Base-by-base conservation (phyloP, 208 protist species). In the Angomonas ambiguus region DNA sequence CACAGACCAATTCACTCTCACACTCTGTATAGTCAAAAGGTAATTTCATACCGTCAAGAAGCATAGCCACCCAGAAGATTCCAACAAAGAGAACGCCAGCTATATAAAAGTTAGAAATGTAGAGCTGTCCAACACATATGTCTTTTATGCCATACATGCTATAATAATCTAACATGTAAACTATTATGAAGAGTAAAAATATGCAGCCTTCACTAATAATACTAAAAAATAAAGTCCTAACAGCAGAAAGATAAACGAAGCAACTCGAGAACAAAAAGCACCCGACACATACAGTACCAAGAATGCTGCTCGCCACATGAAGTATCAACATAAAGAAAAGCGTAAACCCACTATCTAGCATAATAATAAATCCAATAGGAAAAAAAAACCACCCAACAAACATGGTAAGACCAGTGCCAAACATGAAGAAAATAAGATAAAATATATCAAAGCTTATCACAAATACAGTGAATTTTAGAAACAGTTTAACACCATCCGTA, bases 11-110 rank as follows among this genome's bases (percentile, higher is more conserved):
- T 76, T 93, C 87, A 82, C 87, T 93, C 79, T 93, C 87, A 83
- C 87, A 93, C 76, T 93, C 87, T 66, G 89, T 82, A 74, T 85
- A 93, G 73, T 93, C 87, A 83, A 90, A 93, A 70, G 87, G 87
- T 45, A 93, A 35, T 80, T 83, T 76, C 31, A 90, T 78, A 13
- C 83, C 79, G 77, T 93, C 87, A 57, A 88, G 27, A 27, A 90
- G 34, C 28, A 88, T 78, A 45, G 66, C 67, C 61, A 90, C 41
- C 67, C 87, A 93, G 80, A 93, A 93, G 41, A 90, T n/a, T 3
- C 74, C 65, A 68, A 87, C 51, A 85, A 93, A 93, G 25, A 88
- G 65, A 42, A 85, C 22, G 18, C 83, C 81, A n/a, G 72, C 45
- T 61, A 81, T 55, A 78, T 83, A 88, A 78, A 73, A 76, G 67